Evolutionary conservation across 371 early-diverging fungal species (phyloP).

Genomic region (Cladochytrium tenue): DNA sequence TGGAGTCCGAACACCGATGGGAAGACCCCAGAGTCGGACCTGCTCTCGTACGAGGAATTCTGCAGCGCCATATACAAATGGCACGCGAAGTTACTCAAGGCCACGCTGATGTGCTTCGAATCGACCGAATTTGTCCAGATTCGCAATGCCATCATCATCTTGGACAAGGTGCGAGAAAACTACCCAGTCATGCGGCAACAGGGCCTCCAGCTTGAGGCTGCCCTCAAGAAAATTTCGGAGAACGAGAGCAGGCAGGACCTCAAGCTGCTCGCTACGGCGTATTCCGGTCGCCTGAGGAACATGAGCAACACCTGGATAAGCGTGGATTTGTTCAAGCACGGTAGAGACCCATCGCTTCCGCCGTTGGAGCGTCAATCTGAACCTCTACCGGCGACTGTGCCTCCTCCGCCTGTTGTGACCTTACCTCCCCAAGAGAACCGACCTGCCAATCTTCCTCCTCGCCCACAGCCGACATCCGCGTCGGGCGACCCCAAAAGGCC

Average conservation of each 20-base stretch:
- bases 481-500: no score
- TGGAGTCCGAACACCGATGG: conserved; percentile 54
- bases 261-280: conserved; percentile 47
- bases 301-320: conserved; percentile 20
- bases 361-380: no score
- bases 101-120: conserved; percentile 44
- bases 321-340: no score
- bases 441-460: no score
- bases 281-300: conserved; percentile 22
- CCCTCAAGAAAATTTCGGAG: conserved; percentile 29
- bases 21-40: conserved; percentile 40
- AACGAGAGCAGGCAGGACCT: conserved; percentile 53
- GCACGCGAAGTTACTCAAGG: conserved; percentile 62
- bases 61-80: conserved; percentile 75
- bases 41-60: conserved; percentile 65
- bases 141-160: conserved; percentile 72
- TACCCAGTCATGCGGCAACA: conserved; percentile 64
- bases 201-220: conserved; percentile 41
- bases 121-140: conserved; percentile 71
- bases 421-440: no score
- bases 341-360: no score
- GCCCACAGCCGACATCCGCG: no score
- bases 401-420: no score
- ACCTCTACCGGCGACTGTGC: no score
- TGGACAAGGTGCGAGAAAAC: conserved; percentile 62